Base-by-base conservation (phyloP, 1,284 basidiomycete species). In the Cystobasidiaceae sp. region DNA sequence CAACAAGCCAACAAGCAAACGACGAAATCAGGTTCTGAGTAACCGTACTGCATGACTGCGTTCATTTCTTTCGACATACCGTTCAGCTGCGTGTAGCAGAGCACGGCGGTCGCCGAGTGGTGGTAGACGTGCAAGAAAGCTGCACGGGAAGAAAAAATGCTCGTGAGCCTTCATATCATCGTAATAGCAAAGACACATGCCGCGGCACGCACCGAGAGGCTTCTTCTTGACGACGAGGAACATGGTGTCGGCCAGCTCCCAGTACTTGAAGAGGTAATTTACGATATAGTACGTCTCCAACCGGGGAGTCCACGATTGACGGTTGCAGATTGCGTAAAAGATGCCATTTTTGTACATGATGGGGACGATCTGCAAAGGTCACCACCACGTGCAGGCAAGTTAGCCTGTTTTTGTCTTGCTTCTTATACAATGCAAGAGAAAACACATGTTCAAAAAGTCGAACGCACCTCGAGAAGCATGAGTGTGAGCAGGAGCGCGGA, bases 161-260 rank as follows among this genome's bases (percentile, higher is more conserved):
- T 4, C 34, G 48, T 56, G 27, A 57, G 13, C n/a, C n/a, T n/a
- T n/a, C n/a, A n/a, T n/a, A n/a, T n/a, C n/a, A n/a, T n/a, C n/a
- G n/a, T n/a, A n/a, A n/a, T 41, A 28, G 21, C 1, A 15, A 33
- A 51, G 21, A 21, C 13, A 52, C 11, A 44, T 19, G n/a, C n/a
- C n/a, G n/a, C 15, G 27, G 23, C 21, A 78, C 84, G 69, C 74
- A 93, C 91, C 88, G 60, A 97, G 82, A 28, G 91, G 90, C 80
- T 97, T 97, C 83, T 97, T 97, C 85, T 97, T 97, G 74, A 94
- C 80, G n/a, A 90, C 90, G 71, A 98, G 85, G 83, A 97, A 97
- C 70, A 96, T 83, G 5, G 94, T 97, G 82, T 97, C 94, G 68
- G 94, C 77, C 66, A 97, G 84, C 80, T 97, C 93, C 67, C 68